Conservation (phyloP, 2,329 filamentous ascomycete genomes). For the Pezicula carpinea region DNA sequence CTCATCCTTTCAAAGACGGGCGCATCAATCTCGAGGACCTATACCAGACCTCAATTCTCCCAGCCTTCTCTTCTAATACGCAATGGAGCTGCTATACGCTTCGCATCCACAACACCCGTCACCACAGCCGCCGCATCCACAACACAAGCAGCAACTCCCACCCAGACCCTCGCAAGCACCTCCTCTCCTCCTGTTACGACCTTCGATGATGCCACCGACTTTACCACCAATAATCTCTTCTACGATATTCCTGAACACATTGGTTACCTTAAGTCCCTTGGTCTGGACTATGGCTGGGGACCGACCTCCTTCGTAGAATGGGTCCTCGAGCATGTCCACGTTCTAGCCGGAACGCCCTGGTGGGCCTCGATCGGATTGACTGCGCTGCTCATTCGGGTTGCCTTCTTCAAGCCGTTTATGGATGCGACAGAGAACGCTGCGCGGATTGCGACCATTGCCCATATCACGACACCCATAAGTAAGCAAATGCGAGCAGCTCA, state of each 20-base stretch:
- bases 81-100: slow-evolving; percentile 21
- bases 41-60: slow-evolving; percentile 11
- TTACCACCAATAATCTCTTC: slow-evolving; percentile 13
- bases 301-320: slow-evolving; percentile 70
- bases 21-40: slow-evolving; percentile 12
- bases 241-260: slow-evolving; percentile 51
- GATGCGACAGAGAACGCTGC: slow-evolving; percentile 57
- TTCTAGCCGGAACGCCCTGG: slow-evolving; percentile 74
- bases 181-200: slow-evolving; percentile 7
- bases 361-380: slow-evolving; percentile 67
- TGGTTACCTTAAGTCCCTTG: slow-evolving; percentile 77
- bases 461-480: slow-evolving; percentile 50
- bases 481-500: slow-evolving; percentile 42
- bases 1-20: slow-evolving; percentile 19
- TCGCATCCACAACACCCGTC: slow-evolving; percentile 23
- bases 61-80: slow-evolving; percentile 16
- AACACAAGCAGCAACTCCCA: slow-evolving; percentile 6
- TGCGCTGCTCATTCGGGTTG: slow-evolving; percentile 58
- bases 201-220: slow-evolving; percentile 17
- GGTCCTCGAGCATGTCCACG: slow-evolving; percentile 76
- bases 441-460: slow-evolving; percentile 56
- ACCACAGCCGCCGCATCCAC: slow-evolving; percentile 9
- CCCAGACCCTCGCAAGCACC: background rate
- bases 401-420: slow-evolving; percentile 63
- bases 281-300: slow-evolving; percentile 84